A percentile compares a stretch with the other conserved stretches of the same genome.
These are phyloP conservation scores for Aspergillus affinis DNA, from an alignment of 495 filamentous ascomycete species.

Conservation along the genomic window DNA sequence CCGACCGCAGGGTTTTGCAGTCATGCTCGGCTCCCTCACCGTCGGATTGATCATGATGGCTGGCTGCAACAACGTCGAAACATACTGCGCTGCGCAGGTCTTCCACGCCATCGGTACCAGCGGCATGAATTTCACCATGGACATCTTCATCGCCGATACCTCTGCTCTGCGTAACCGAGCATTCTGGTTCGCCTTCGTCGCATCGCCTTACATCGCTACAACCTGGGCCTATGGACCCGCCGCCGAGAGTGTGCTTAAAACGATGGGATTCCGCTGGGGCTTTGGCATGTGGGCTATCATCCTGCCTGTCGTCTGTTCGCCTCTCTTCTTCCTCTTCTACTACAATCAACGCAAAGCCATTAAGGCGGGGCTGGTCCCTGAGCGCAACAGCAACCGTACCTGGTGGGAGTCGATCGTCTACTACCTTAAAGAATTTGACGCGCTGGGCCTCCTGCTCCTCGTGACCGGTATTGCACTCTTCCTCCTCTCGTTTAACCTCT, in stretches of 20 bases:
- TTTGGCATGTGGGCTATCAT: conserved; percentile 61
- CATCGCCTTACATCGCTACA: conserved; percentile 59
- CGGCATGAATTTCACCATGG: conserved; percentile 51
- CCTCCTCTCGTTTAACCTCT: conserved; percentile 42
- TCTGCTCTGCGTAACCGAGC: conserved; percentile 57
- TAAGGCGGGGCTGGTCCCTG: conserved; percentile 31
- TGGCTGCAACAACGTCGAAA: conserved; percentile 41
- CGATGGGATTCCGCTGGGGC: conserved; percentile 53
- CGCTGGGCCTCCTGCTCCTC: conserved; percentile 56
- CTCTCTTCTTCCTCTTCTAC: conserved; percentile 32
- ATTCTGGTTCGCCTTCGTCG: conserved; percentile 52
- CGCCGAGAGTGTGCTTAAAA: conserved; percentile 8
- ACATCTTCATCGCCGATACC: conserved; percentile 61
- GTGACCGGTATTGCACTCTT: conserved; percentile 56
- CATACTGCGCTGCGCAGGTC: conserved; percentile 50
- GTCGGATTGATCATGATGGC: conserved; percentile 53
- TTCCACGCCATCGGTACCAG: conserved; percentile 51
- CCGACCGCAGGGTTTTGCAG: conserved; percentile 49
- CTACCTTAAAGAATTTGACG: conserved; percentile 29
- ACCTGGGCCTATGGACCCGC: conserved; percentile 19
- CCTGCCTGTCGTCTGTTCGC: conserved; percentile 50
- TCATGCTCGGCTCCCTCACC: conserved; percentile 36
- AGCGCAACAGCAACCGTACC: conserved; percentile 26
- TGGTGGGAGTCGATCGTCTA: conserved; percentile 17
- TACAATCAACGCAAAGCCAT: conserved; percentile 56